Evolutionary conservation across 257 asterid genomes (phyloP), one percentile per base, ranked within the genome.

Genomic region (Fraxinus americana): DNA sequence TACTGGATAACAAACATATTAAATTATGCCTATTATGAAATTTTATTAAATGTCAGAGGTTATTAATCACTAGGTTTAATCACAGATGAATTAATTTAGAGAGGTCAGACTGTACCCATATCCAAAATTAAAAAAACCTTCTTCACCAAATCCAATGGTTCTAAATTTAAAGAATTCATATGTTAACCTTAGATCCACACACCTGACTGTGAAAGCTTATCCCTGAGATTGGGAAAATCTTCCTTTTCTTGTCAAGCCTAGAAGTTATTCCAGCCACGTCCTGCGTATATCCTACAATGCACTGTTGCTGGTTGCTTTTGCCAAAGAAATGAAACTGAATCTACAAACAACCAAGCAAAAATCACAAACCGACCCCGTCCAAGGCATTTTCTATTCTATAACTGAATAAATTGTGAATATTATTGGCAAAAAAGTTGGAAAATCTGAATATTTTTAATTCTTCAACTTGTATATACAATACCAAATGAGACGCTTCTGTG

Each of bases 321-420:
- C 81, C 69, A 91, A 80, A 73, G 94, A 93, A 82, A 93, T 89
- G 92, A 91, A 91, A 72, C 91, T 91, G 80, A 93, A 88, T 90
- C 98, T 90, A 91, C 82, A 83, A 63, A 74, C 23, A 25, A 59
- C 76, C 71, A 43, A 80, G 67, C 29, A 25, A 32, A 29, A 27
- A 34, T 79, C 70, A 66, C 71, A 12, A 14, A 79, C 75, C 65
- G 3, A 79, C 54, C 68, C 77, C 70, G 9, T 75, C 67, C 45
- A 68, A 34, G 25, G 45, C 61, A 5, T 70, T 72, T 32, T 25
- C 7, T 1, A 57, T 10, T 57, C 67, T 25, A 67, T 57, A 77
- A 57, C 27, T 7, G 67, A 63, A 7, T 19, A 5, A 8, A 17
- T 41, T 2, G 23, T 4, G 5, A 77, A 2, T 12, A 19, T 11